A percentile compares a stretch with the other conserved stretches of the same genome.
Evolutionary conservation across 768 basidiomycete genomes (phyloP).

Genomic region (Xerocomus brunneocitrinus): DNA sequence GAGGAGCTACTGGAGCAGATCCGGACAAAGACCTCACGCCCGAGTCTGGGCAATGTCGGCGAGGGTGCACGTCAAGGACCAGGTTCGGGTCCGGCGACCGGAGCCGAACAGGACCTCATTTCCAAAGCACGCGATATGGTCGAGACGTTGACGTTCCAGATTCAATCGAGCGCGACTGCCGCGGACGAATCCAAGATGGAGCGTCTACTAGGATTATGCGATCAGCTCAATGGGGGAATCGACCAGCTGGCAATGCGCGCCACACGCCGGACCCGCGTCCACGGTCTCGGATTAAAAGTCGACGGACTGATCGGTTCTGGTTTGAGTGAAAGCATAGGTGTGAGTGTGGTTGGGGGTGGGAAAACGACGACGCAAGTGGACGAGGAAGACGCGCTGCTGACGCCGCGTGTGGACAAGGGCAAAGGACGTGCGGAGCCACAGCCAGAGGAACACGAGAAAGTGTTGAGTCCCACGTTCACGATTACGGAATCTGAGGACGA

Average conservation of each 20-base stretch:
- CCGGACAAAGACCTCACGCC: not conserved
- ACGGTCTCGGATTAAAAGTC: conserved; percentile 42
- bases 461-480: conserved; percentile 63
- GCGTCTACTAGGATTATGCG: conserved; percentile 67
- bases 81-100: not conserved
- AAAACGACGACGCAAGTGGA: conserved; percentile 7
- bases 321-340: conserved; percentile 6
- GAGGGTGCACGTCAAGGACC: not conserved
- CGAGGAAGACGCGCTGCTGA: conserved; percentile 39
- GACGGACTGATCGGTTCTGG: conserved; percentile 28
- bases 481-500: conserved; percentile 52
- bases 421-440: conserved; percentile 69
- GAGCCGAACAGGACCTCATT: conserved; percentile 35
- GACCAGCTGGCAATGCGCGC: conserved; percentile 40
- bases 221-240: conserved; percentile 57
- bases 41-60: not conserved
- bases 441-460: conserved; percentile 63
- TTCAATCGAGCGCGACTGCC: conserved; percentile 41
- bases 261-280: conserved; percentile 39
- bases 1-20: conserved; percentile 32
- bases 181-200: conserved; percentile 58
- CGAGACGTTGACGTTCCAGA: conserved; percentile 46
- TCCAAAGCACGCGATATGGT: conserved; percentile 50
- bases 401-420: conserved; percentile 73
- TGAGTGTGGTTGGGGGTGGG: not conserved